A percentile compares a stretch with the other conserved stretches of the same genome.
phyloP scores from a whole-genome alignment of 495 filamentous ascomycete species.

The Hypoxylon lenormandii region DNA sequence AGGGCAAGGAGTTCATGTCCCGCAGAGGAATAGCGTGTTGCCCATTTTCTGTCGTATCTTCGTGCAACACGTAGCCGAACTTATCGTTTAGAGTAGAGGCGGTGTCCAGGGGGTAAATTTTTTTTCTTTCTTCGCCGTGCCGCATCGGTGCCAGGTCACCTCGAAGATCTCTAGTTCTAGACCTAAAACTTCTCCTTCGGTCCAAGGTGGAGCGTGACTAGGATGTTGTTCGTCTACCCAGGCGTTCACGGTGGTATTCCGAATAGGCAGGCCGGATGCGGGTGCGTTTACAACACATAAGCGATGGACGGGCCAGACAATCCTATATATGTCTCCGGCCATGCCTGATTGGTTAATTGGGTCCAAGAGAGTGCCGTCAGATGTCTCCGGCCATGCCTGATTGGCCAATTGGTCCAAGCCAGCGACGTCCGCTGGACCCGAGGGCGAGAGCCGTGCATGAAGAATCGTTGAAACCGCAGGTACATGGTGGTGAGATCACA shows the following conservation, averaged over 20 bases:
- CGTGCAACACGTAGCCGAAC: constrained; percentile 2
- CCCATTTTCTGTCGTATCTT: constrained; percentile 5
- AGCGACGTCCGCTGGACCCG: neutral
- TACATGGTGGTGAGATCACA: neutral
- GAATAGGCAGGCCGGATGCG: neutral
- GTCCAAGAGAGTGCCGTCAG: too few species aligned
- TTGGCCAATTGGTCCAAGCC: neutral
- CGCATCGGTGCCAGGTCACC: neutral
- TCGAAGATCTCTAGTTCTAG: constrained; percentile 12
- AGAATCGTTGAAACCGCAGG: too few species aligned
- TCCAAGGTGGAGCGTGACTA: neutral
- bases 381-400: neutral
- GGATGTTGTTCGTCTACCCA: too few species aligned
- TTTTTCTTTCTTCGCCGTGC: neutral
- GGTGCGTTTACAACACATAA: neutral
- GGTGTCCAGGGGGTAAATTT: neutral
- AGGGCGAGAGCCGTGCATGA: too few species aligned
- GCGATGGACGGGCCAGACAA: neutral
- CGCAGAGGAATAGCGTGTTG: neutral
- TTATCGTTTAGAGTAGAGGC: neutral
- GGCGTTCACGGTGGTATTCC: neutral
- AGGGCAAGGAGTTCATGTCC: neutral
- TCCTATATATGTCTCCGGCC: too few species aligned
- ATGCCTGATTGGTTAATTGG: too few species aligned
- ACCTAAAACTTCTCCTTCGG: neutral